Conservation (phyloP, 257 asterid genomes). For the Gynochthodes officinalis region DNA sequence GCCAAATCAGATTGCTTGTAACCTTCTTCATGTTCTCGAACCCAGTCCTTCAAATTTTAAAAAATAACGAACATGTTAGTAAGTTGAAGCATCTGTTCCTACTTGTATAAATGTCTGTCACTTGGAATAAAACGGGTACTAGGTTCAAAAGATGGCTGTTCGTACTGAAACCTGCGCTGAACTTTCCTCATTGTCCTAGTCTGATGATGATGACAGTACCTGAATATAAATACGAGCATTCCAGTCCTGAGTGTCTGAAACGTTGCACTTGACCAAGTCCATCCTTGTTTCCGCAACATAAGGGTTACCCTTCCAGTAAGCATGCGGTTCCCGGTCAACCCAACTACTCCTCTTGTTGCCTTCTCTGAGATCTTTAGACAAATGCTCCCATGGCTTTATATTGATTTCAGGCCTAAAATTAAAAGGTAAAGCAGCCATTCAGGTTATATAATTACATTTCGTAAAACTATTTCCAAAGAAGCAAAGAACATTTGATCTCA, state of each 20-base stretch:
- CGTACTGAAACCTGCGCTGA: no score
- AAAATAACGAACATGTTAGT: not conserved
- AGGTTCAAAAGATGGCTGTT: not conserved
- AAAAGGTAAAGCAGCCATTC: slow-evolving; percentile 1
- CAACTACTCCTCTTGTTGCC: slow-evolving; percentile 60
- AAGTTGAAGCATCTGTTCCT: not conserved
- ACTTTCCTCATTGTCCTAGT: not conserved
- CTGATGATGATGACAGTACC: slow-evolving; percentile 28
- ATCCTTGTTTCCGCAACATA: slow-evolving; percentile 46
- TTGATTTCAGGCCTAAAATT: slow-evolving; percentile 83
- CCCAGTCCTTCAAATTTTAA: slow-evolving; percentile 47
- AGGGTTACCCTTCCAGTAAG: slow-evolving; percentile 94
- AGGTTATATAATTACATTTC: not conserved
- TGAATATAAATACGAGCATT: slow-evolving; percentile 67
- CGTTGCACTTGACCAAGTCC: slow-evolving; percentile 78
- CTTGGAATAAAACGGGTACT: no score
- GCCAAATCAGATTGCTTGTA: slow-evolving; percentile 73
- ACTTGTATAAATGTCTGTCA: not conserved
- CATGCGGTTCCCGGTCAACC: slow-evolving; percentile 73
- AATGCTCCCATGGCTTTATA: slow-evolving; percentile 72
- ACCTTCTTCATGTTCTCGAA: slow-evolving; percentile 51
- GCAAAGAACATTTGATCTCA: not conserved
- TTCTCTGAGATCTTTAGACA: slow-evolving; percentile 48
- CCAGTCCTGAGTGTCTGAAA: slow-evolving; percentile 78
- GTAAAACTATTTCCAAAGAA: not conserved